Evolutionary conservation across 176 grass and related monocot genomes (phyloP).

Genomic region (Raddia guianensis): DNA sequence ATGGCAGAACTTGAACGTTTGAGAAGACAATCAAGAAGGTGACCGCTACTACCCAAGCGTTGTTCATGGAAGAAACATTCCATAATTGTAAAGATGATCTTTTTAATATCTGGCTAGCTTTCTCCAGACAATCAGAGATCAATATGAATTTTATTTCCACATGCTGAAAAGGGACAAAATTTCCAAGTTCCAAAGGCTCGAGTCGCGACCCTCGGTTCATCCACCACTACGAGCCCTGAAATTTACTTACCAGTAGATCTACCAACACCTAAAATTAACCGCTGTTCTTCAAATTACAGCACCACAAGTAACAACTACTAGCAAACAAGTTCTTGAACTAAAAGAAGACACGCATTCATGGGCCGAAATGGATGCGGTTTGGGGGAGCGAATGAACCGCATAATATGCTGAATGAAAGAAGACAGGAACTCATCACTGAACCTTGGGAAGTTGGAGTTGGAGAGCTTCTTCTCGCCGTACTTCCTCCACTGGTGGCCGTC

Average conservation of each 20-base stretch:
- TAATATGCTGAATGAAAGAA: not conserved
- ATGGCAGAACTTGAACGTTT: too few relatives aligned
- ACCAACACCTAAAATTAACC: slow-evolving; percentile 24
- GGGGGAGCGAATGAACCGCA: not conserved
- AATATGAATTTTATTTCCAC: too few relatives aligned
- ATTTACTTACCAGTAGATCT: slow-evolving; percentile 14
- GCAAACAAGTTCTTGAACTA: not conserved
- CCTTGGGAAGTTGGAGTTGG: slow-evolving; percentile 68
- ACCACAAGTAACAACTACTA: not conserved
- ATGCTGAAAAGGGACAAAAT: too few relatives aligned
- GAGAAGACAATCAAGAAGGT: too few relatives aligned
- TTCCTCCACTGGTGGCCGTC: slow-evolving; percentile 94
- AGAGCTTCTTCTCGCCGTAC: slow-evolving; percentile 91
- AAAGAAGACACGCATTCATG: not conserved
- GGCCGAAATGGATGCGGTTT: not conserved
- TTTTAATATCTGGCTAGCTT: too few relatives aligned
- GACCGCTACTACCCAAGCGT: not conserved
- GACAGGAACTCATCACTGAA: slow-evolving; percentile 2
- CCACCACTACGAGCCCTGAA: not conserved
- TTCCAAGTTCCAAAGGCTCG: not conserved
- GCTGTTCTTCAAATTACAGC: not conserved
- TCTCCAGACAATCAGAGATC: too few relatives aligned
- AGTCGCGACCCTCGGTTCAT: slow-evolving; percentile 4
- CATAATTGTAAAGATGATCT: too few relatives aligned
- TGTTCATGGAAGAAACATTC: not conserved